A percentile compares a stretch with the other conserved stretches of the same genome.
Evolutionary conservation across 2,329 filamentous ascomycete species (phyloP).

Genomic region (Fusarium bulbicola): DNA sequence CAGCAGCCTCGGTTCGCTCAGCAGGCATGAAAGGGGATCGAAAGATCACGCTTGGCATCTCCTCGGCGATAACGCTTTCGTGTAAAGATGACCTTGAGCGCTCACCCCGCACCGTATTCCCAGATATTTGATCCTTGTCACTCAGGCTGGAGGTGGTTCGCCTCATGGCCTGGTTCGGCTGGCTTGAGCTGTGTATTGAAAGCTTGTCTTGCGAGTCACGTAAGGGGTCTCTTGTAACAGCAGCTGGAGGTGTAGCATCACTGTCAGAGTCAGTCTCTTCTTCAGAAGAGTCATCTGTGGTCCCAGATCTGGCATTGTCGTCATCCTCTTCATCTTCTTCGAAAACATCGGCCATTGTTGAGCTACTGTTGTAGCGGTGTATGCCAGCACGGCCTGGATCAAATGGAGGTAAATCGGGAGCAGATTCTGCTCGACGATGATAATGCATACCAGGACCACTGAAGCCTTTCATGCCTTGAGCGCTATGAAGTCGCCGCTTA

Average conservation of each 20-base stretch:
- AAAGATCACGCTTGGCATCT: conserved; percentile 52
- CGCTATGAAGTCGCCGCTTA: conserved; percentile 79
- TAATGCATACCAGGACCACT: conserved; percentile 76
- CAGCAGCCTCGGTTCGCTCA: conserved; percentile 47
- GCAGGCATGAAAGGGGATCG: conserved; percentile 50
- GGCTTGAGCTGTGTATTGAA: conserved; percentile 35
- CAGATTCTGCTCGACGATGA: conserved; percentile 81
- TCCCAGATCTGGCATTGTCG: conserved; percentile 56
- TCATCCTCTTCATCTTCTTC: conserved; percentile 81
- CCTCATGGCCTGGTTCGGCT: conserved; percentile 45
- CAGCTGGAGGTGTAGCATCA: conserved; percentile 48
- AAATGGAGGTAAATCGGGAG: conserved; percentile 81
- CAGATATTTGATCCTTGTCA: conserved; percentile 45
- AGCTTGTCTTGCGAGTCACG: conserved; percentile 36
- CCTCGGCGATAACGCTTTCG: conserved; percentile 62
- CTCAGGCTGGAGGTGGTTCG: conserved; percentile 59
- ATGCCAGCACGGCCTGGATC: conserved; percentile 68
- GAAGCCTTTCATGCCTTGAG: conserved; percentile 75
- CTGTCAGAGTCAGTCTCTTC: conserved; percentile 58
- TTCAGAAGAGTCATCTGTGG: conserved; percentile 52
- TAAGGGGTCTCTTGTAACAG: conserved; percentile 32
- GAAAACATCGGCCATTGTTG: conserved; percentile 86
- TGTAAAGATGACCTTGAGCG: conserved; percentile 61
- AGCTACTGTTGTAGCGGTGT: conserved; percentile 70
- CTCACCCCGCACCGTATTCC: conserved; percentile 54